Percentiles rank a stretch among this genome's conserved stretches.
Evolutionary conservation across 768 basidiomycete genomes (phyloP).

Genomic region (Termitomyces sp.): DNA sequence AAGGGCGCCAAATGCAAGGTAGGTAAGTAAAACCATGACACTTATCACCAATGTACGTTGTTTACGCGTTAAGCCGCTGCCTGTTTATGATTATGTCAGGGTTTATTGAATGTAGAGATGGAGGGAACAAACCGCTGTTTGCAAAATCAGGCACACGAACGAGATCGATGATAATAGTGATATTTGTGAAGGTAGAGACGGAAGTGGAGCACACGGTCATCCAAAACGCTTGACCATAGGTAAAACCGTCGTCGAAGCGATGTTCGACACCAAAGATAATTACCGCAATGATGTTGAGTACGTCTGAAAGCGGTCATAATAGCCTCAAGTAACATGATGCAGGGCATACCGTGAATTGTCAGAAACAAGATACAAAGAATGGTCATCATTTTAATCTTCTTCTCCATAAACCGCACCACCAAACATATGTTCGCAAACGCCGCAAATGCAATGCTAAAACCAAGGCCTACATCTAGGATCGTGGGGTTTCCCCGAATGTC

Average conservation of each 20-base stretch:
- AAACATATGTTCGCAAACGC: constrained; percentile 65
- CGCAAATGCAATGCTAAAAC: constrained; percentile 61
- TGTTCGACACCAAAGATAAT: constrained; percentile 58
- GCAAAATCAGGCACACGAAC: constrained; percentile 54
- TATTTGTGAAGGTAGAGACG: constrained; percentile 56
- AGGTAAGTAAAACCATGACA: constrained; percentile 66
- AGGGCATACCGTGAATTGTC: constrained; percentile 58
- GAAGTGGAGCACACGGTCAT: constrained; percentile 71
- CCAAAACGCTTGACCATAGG: constrained; percentile 71
- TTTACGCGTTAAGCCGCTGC: constrained; percentile 74
- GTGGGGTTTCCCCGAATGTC: constrained; percentile 47
- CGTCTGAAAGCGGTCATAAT: constrained; percentile 36
- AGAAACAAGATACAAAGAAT: constrained; percentile 57
- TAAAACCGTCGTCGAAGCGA: constrained; percentile 59
- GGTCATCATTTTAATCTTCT: constrained; percentile 54
- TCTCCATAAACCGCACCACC: constrained; percentile 68
- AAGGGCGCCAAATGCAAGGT: constrained; percentile 69
- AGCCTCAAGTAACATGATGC: neutral
- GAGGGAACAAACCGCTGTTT: constrained; percentile 43
- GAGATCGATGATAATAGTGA: constrained; percentile 62
- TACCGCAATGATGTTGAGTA: constrained; percentile 59
- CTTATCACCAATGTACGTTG: constrained; percentile 78
- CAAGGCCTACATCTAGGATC: constrained; percentile 56
- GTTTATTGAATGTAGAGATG: neutral
- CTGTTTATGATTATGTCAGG: constrained; percentile 25